A percentile compares a stretch with the other conserved stretches of the same genome.
Evolutionary conservation across 306 rosid species (phyloP).

Genomic region (Rosa persica): DNA sequence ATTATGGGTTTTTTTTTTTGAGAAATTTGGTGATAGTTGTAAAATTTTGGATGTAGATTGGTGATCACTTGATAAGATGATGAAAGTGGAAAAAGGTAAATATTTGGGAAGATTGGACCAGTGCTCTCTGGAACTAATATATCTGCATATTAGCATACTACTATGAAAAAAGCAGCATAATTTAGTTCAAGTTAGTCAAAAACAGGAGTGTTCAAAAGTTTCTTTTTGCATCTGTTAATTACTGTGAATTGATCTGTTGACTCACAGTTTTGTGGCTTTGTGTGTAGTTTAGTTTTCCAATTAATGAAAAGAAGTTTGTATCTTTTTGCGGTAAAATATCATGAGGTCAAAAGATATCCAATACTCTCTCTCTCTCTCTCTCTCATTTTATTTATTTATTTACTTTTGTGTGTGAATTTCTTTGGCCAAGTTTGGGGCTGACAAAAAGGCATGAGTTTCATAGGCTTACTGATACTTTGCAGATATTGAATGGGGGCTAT

Average conservation of each 20-base stretch:
- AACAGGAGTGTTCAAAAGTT: conserved; percentile 12
- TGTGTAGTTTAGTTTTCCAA: conserved; percentile 4
- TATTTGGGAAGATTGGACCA: neutral
- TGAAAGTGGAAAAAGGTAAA: neutral
- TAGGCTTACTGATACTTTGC: conserved; percentile 31
- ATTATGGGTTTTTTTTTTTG: neutral
- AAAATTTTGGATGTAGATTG: neutral
- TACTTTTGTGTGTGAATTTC: neutral
- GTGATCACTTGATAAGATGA: neutral
- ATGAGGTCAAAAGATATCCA: neutral
- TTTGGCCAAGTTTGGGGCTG: neutral
- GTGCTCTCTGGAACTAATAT: neutral
- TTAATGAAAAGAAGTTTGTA: conserved; percentile 13
- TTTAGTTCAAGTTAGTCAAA: neutral
- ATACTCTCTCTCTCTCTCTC: too few relatives aligned
- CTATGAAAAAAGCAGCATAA: neutral
- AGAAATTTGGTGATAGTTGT: neutral
- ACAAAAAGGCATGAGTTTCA: conserved; percentile 11
- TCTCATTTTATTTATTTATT: too few relatives aligned
- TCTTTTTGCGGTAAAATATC: neutral
- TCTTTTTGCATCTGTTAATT: neutral
- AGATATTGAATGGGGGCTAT: conserved; percentile 63
- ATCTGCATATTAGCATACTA: neutral
- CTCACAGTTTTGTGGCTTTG: neutral
- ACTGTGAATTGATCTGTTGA: neutral